These are phyloP conservation scores for Atractiella rhizophila DNA, from an alignment of 768 basidiomycete genomes.

Conservation along the genomic window DNA sequence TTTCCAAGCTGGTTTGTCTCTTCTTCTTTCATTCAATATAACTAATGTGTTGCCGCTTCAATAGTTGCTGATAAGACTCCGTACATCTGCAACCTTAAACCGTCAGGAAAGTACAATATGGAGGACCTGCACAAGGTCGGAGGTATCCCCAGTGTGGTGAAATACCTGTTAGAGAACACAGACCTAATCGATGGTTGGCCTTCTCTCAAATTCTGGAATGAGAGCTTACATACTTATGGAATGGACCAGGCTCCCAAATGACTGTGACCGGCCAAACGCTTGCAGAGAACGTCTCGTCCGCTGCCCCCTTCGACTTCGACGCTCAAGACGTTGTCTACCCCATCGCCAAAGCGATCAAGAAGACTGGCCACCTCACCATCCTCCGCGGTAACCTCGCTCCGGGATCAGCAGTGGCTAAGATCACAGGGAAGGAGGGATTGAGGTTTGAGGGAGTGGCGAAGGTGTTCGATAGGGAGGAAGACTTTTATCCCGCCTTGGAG, in stretches of 20 bases:
- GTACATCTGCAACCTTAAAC: neutral
- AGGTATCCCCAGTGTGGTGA: neutral
- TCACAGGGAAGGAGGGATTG: slow-evolving; percentile 76
- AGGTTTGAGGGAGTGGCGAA: slow-evolving; percentile 39
- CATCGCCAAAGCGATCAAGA: slow-evolving; percentile 55
- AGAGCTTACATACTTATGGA: too few relatives aligned
- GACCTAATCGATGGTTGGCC: neutral
- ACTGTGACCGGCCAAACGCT: slow-evolving; percentile 74
- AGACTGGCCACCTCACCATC: slow-evolving; percentile 64
- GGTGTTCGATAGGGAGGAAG: slow-evolving; percentile 26
- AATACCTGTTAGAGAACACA: neutral
- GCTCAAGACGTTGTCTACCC: slow-evolving; percentile 48
- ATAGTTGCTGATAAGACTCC: neutral
- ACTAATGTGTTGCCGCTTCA: neutral
- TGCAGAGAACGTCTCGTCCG: slow-evolving; percentile 12
- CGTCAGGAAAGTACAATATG: neutral
- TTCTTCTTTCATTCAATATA: too few relatives aligned
- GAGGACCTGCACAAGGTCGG: neutral
- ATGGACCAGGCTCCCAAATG: too few relatives aligned
- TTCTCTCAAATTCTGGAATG: too few relatives aligned
- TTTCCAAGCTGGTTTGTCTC: slow-evolving; percentile 56
- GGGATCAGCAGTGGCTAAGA: slow-evolving; percentile 63
- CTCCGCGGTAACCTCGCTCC: slow-evolving; percentile 72
- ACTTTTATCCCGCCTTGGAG: slow-evolving; percentile 48
- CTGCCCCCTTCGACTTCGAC: slow-evolving; percentile 11